Conservation (phyloP, 345 rosid species). For the Boechera stricta region DNA sequence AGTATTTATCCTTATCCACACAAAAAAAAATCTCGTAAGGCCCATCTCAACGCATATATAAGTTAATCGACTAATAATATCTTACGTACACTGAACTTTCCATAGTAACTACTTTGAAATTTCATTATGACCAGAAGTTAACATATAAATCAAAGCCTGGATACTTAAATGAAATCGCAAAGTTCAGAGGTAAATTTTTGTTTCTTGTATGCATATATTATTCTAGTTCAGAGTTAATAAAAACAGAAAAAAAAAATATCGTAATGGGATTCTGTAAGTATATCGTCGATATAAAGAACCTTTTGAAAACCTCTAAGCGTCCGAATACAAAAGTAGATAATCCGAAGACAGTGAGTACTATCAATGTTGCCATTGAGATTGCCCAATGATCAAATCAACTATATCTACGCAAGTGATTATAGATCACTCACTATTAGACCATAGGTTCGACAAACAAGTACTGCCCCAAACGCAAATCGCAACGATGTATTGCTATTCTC, state of each 20-base stretch:
- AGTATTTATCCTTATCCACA: not conserved
- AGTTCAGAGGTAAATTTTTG: too few species aligned
- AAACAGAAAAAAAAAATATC: not conserved
- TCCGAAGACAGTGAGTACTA: not conserved
- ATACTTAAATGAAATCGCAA: not conserved
- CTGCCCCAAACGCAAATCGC: not conserved
- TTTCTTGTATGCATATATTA: not conserved
- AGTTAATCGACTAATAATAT: not conserved
- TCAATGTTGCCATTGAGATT: constrained; percentile 2
- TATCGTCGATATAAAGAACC: not conserved
- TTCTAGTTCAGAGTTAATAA: not conserved
- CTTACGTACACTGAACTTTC: not conserved
- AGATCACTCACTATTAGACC: constrained; percentile 26
- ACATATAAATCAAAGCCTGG: not conserved
- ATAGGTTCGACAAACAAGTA: not conserved
- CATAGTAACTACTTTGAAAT: not conserved
- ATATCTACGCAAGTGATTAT: constrained; percentile 19
- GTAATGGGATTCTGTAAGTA: not conserved
- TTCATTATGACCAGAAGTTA: not conserved
- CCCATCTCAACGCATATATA: not conserved
- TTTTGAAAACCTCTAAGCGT: not conserved
- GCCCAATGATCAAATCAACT: not conserved
- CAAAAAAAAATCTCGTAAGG: not conserved
- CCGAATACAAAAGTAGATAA: constrained; percentile 25
- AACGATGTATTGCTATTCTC: constrained; percentile 19